These are phyloP conservation scores for Aspergillus nomiae DNA, from an alignment of 2,329 filamentous ascomycete species.

Conservation along the genomic window DNA sequence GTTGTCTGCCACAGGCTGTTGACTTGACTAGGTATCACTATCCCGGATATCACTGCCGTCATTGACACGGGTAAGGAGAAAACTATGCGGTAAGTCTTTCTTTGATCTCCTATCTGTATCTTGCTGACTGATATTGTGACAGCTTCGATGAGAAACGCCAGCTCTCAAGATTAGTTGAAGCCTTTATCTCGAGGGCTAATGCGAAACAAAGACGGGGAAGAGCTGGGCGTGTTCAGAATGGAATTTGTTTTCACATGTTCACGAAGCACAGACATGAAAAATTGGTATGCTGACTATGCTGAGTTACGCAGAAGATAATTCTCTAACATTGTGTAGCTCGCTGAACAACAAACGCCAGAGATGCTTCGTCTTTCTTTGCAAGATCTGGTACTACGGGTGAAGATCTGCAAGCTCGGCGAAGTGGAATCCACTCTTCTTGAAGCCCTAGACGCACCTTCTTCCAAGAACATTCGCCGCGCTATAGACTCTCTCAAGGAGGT, in stretches of 20 bases:
- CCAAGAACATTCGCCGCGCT: slow-evolving; percentile 89
- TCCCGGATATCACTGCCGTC: slow-evolving; percentile 95
- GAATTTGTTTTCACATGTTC: slow-evolving; percentile 93
- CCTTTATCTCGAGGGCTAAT: slow-evolving; percentile 93
- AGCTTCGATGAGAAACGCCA: slow-evolving; percentile 91
- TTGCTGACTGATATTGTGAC: slow-evolving; percentile 20
- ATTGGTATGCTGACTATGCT: slow-evolving; percentile 39
- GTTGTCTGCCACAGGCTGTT: not conserved
- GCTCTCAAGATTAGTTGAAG: slow-evolving; percentile 85
- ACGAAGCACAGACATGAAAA: slow-evolving; percentile 86
- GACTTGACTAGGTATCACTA: slow-evolving; percentile 67
- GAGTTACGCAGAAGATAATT: not conserved
- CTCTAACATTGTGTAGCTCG: slow-evolving; percentile 58
- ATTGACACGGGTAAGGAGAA: slow-evolving; percentile 96
- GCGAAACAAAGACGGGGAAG: slow-evolving; percentile 92
- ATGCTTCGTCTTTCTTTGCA: slow-evolving; percentile 93
- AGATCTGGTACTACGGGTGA: slow-evolving; percentile 92
- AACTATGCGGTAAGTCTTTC: slow-evolving; percentile 66
- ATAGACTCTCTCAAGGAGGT: slow-evolving; percentile 94
- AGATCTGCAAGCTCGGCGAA: slow-evolving; percentile 93
- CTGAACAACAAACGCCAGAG: slow-evolving; percentile 92
- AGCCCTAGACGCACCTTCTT: slow-evolving; percentile 84
- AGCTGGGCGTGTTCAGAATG: slow-evolving; percentile 92
- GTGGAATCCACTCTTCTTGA: slow-evolving; percentile 87
- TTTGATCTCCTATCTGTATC: not conserved